Evolutionary conservation across 2,329 filamentous ascomycete genomes (phyloP).

Genomic region (Teratosphaeriaceae sp.): DNA sequence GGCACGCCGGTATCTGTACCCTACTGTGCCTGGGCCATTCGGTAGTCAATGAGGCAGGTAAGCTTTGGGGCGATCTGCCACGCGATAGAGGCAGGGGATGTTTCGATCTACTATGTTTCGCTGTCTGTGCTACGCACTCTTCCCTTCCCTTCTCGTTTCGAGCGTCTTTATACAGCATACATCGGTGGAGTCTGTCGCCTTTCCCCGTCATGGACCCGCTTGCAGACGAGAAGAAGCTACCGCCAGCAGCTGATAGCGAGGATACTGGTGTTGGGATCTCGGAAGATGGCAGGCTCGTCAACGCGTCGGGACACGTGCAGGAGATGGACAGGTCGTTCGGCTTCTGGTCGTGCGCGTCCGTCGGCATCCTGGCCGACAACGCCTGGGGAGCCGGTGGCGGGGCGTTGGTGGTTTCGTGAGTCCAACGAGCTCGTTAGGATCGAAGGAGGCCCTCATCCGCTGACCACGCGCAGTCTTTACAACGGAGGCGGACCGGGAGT

Average conservation of each 20-base stretch:
- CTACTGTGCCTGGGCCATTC: background rate
- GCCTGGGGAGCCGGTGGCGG: conserved; percentile 23
- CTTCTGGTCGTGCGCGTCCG: conserved; percentile 39
- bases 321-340: conserved; percentile 47
- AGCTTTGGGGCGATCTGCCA: no score
- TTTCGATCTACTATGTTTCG: no score
- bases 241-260: background rate
- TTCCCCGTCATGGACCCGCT: background rate
- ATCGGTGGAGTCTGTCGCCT: conserved; percentile 4
- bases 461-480: conserved; percentile 28
- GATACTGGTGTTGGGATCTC: background rate
- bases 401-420: conserved; percentile 18
- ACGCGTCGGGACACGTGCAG: conserved; percentile 46
- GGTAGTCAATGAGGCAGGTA: no score
- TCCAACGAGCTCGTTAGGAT: conserved; percentile 14
- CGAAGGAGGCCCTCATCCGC: background rate
- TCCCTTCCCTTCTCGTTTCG: background rate
- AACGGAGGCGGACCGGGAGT: conserved; percentile 43
- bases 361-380: conserved; percentile 34
- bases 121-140: no score
- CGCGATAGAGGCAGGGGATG: no score
- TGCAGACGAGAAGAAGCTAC: conserved; percentile 2
- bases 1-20: background rate
- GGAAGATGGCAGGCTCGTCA: conserved; percentile 32
- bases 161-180: no score